Evolutionary conservation across 768 basidiomycete genomes (phyloP), one percentile per base, ranked within the genome.

Genomic region (Galerina sulciceps): DNA sequence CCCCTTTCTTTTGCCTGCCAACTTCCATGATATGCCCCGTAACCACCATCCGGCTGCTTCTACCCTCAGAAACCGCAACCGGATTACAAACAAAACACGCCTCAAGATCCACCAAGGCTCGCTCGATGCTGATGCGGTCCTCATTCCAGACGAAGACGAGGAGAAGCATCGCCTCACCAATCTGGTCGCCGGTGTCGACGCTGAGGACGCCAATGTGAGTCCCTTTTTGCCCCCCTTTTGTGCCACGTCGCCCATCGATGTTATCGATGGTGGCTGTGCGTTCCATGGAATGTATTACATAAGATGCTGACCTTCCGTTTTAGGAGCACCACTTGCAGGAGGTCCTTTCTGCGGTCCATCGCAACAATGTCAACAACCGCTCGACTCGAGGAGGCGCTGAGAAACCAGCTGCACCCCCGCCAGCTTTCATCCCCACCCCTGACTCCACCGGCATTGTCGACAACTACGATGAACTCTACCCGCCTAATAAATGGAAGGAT

Each of bases 181-280:
- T 64, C 76, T 81, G 49, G 93, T 91, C 18, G 89, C 91, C 42
- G 93, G 93, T 66, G 93, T 95, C 68, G 93, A 95, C 72, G 90
- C 90, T 70, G 93, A 94, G 79, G 93, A 95, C 69, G 92, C 93
- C 74, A 93, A 94, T 76, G 93, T 95, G 80, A 87, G 92, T 83
- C 68, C 65, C 66, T 69, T 67, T 71, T 71, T 68, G 65, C 67
- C 64, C 54, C 60, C 65, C 67, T 71, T 60, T 55, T 49, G 6
- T 66, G 74, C 75, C 79, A 77, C 75, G 71, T 73, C 75, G 73
- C 68, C 72, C 65, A 72, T 73, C 71, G 72, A 71, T 60, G 9
- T 41, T 47, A 50, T 50, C 42, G 53, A 55, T 62, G 64, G 76
- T 80, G 78, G 80, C 78, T 68, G 77, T 82, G 80, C 75, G 73